Percentiles rank a stretch among this genome's conserved stretches.
Evolutionary conservation across 2,329 filamentous ascomycete species (phyloP).

Genomic region (Aspergillus ochraceoroseus): DNA sequence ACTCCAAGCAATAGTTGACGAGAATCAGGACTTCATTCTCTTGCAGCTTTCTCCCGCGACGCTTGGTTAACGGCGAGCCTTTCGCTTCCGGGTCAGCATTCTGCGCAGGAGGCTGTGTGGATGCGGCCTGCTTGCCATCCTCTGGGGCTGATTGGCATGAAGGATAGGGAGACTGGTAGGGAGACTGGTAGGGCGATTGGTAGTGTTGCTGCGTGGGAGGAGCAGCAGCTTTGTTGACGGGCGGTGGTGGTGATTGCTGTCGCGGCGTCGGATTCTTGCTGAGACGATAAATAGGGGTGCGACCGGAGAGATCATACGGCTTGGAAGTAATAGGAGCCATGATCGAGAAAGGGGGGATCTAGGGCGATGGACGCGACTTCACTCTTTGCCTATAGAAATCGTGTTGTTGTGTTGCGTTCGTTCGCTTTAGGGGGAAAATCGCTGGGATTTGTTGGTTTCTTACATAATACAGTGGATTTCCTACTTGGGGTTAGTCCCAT

Average conservation of each 20-base stretch:
- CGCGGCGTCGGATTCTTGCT: conserved; percentile 1
- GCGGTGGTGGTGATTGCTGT: not conserved
- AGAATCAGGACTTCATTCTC: conserved; percentile 9
- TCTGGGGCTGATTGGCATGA: conserved; percentile 5
- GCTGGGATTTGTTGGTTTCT: too few species aligned
- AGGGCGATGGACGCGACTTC: too few species aligned
- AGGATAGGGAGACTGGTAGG: conserved; percentile 8
- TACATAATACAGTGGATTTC: too few species aligned
- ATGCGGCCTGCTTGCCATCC: conserved; percentile 2
- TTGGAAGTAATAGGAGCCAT: conserved; percentile 10
- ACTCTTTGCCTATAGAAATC: too few species aligned
- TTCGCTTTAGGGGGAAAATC: too few species aligned
- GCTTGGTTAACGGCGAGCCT: conserved; percentile 5
- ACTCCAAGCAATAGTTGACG: conserved; percentile 12
- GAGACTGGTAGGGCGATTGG: not conserved
- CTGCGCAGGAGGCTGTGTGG: not conserved
- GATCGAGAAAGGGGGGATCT: not conserved
- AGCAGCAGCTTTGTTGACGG: conserved; percentile 3
- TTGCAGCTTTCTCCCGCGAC: conserved; percentile 11
- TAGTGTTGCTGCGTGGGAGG: not conserved
- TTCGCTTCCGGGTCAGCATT: not conserved
- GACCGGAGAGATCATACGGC: conserved; percentile 12
- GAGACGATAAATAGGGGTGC: conserved; percentile 14
- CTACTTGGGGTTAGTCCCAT: too few species aligned
- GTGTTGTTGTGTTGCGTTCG: too few species aligned